Percentiles rank a stretch among this genome's conserved stretches.
phyloP scores from a whole-genome alignment of 2,329 filamentous ascomycete species.

The Exophiala lecanii-corni region DNA sequence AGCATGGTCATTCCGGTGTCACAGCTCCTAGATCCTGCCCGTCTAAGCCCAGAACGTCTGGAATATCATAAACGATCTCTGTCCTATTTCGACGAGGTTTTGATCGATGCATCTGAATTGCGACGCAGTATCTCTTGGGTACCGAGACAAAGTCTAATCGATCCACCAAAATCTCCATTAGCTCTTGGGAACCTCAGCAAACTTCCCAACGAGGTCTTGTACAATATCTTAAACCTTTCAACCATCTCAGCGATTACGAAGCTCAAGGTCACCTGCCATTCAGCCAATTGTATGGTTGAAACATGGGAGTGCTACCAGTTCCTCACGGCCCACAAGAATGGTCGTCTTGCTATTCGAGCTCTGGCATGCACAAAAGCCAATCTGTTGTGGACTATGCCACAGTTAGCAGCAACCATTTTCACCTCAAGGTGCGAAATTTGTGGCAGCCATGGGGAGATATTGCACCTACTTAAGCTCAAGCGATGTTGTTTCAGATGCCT shows the following conservation, averaged over 20 bases:
- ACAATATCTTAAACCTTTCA: slow-evolving; percentile 3
- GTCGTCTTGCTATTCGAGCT: slow-evolving; percentile 6
- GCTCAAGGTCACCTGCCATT: slow-evolving; percentile 5
- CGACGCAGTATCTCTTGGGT: neutral
- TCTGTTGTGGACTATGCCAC: slow-evolving; percentile 8
- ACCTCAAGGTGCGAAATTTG: slow-evolving; percentile 11
- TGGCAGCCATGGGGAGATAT: slow-evolving; percentile 12
- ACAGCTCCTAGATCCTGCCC: neutral
- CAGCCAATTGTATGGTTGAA: slow-evolving; percentile 9
- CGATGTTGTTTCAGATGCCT: slow-evolving; percentile 17
- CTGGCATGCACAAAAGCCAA: slow-evolving; percentile 9
- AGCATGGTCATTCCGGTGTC: neutral
- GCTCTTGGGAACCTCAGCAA: slow-evolving; percentile 7
- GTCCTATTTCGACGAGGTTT: neutral
- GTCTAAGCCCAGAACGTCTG: neutral
- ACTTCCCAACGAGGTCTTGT: slow-evolving; percentile 7
- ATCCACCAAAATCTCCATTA: neutral
- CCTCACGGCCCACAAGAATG: slow-evolving; percentile 5
- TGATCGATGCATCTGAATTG: neutral
- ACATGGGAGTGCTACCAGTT: slow-evolving; percentile 10
- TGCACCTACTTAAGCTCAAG: slow-evolving; percentile 15
- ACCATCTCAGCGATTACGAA: slow-evolving; percentile 6
- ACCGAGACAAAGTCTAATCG: neutral
- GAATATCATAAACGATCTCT: neutral
- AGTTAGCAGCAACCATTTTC: slow-evolving; percentile 10